These are phyloP conservation scores for Dalbergia cultrata DNA, from an alignment of 306 rosid genomes.

Conservation along the genomic window DNA sequence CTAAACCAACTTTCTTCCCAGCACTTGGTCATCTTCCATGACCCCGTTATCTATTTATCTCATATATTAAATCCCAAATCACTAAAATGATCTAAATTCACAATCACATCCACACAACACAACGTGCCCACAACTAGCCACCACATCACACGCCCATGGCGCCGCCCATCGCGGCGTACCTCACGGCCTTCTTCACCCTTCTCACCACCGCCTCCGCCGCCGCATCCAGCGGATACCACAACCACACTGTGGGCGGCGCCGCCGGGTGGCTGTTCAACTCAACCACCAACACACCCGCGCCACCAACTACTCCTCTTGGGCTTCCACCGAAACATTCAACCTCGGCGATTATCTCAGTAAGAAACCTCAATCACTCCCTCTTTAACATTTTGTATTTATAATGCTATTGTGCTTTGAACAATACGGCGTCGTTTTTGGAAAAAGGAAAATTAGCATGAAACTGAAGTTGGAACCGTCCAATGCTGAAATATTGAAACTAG, in stretches of 20 bases:
- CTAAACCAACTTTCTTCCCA: not conserved
- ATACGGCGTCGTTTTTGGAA: constrained; percentile 18
- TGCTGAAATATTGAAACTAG: too few relatives aligned
- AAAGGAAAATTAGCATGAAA: too few relatives aligned
- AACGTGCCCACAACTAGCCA: constrained; percentile 12
- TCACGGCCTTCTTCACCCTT: constrained; percentile 31
- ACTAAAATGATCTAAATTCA: not conserved
- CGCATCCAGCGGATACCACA: constrained; percentile 59
- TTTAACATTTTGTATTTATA: not conserved
- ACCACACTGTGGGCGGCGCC: constrained; percentile 81
- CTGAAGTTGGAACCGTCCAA: too few relatives aligned
- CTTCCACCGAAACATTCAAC: constrained; percentile 70
- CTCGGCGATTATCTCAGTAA: constrained; percentile 92
- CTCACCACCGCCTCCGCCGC: constrained; percentile 37
- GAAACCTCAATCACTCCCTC: not conserved
- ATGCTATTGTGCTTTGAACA: not conserved
- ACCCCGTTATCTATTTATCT: not conserved
- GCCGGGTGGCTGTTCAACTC: constrained; percentile 86
- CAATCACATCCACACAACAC: not conserved
- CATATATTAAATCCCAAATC: too few relatives aligned
- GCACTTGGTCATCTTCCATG: not conserved
- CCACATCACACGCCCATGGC: constrained; percentile 44
- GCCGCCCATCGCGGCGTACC: constrained; percentile 35
- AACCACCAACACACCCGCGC: constrained; percentile 70
- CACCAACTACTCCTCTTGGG: constrained; percentile 83